phyloP scores from a whole-genome alignment of 805 yeast species.

The Torulaspora delbrueckii region DNA sequence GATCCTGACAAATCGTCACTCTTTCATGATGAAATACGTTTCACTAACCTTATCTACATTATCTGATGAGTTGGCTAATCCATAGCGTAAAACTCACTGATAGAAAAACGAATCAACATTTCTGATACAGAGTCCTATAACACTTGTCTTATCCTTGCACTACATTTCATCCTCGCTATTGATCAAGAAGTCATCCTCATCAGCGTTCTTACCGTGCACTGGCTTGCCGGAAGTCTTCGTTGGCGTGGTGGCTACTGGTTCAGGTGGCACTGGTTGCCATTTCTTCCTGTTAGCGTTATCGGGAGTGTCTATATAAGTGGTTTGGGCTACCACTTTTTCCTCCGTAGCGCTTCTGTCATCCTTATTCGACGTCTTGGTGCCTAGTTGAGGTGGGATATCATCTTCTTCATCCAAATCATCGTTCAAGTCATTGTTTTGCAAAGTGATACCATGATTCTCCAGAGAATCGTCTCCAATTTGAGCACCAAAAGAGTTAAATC shows the following conservation, averaged over 20 bases:
- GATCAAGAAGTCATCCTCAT: conserved; percentile 30
- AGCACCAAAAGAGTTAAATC: conserved; percentile 35
- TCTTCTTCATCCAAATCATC: conserved; percentile 32
- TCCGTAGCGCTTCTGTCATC: conserved; percentile 10
- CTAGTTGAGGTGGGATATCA: conserved; percentile 33
- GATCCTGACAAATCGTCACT: neutral
- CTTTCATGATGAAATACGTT: conserved; percentile 23
- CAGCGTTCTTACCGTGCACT: conserved; percentile 15
- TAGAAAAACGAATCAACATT: conserved; percentile 7
- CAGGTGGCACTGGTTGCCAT: conserved; percentile 30
- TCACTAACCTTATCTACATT: conserved; percentile 35
- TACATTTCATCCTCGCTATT: conserved; percentile 33
- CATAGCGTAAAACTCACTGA: conserved; percentile 5
- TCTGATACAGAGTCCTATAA: conserved; percentile 3
- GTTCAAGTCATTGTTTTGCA: conserved; percentile 24
- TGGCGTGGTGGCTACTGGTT: conserved; percentile 26
- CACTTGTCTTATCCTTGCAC: neutral
- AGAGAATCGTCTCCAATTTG: conserved; percentile 29
- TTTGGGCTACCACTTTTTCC: conserved; percentile 27
- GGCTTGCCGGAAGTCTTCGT: conserved; percentile 21
- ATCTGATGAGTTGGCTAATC: conserved; percentile 28
- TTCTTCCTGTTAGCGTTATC: conserved; percentile 22
- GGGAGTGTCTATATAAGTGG: conserved; percentile 34
- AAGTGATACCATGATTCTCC: conserved; percentile 31
- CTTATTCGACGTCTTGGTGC: conserved; percentile 5